phyloP scores from a whole-genome alignment of 768 basidiomycete species.

The Piloderma croceum region DNA sequence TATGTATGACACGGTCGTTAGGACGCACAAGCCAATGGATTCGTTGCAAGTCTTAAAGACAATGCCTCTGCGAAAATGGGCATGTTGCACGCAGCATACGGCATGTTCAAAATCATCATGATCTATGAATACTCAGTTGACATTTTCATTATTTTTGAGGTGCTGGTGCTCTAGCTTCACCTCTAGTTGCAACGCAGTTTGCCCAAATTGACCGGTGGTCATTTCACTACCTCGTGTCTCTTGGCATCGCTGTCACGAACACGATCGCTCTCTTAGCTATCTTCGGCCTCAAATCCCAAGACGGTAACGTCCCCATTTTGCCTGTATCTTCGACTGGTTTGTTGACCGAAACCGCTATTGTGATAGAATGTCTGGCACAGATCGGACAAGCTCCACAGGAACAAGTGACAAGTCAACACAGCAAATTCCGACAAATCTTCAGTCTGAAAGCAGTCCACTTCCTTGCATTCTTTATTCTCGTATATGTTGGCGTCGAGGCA shows the following conservation, averaged over 20 bases:
- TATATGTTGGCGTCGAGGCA: slow-evolving; percentile 35
- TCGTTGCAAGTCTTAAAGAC: slow-evolving; percentile 53
- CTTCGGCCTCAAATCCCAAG: slow-evolving; percentile 67
- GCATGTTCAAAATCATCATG: slow-evolving; percentile 21
- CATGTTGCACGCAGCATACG: slow-evolving; percentile 60
- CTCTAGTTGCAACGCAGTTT: slow-evolving; percentile 80
- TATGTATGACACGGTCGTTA: slow-evolving; percentile 13
- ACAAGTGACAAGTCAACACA: slow-evolving; percentile 7
- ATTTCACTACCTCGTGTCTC: slow-evolving; percentile 68
- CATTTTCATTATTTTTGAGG: slow-evolving; percentile 25
- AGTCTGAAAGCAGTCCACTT: slow-evolving; percentile 30
- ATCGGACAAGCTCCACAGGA: slow-evolving; percentile 31
- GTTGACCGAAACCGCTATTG: background rate
- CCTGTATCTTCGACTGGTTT: background rate
- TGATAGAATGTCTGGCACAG: slow-evolving; percentile 33
- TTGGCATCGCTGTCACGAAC: slow-evolving; percentile 61
- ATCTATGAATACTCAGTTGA: background rate
- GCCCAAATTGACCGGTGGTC: slow-evolving; percentile 62
- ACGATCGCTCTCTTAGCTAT: slow-evolving; percentile 44
- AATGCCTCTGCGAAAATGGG: slow-evolving; percentile 64
- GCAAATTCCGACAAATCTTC: slow-evolving; percentile 18
- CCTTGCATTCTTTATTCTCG: slow-evolving; percentile 37
- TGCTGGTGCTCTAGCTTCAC: slow-evolving; percentile 59
- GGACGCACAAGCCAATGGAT: slow-evolving; percentile 71
- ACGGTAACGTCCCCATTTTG: slow-evolving; percentile 40